Evolutionary conservation across 2,329 filamentous ascomycete species (phyloP).

Genomic region (Dichotomopilus funicola): DNA sequence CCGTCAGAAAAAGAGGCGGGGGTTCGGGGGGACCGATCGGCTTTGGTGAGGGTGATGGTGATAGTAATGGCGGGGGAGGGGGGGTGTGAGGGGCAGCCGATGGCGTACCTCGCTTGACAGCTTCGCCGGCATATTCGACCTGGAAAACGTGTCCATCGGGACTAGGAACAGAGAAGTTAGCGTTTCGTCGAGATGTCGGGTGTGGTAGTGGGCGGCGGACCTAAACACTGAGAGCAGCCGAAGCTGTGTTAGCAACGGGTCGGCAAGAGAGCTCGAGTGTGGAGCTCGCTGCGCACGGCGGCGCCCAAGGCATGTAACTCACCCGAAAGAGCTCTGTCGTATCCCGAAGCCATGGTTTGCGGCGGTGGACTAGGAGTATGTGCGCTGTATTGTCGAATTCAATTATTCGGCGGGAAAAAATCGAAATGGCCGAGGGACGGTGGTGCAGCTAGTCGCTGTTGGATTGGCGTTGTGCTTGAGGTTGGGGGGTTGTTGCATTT

Average conservation of each 20-base stretch:
- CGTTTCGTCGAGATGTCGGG: neutral
- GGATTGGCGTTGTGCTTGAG: neutral
- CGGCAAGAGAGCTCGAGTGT: conserved; percentile 4
- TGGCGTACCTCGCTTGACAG: conserved; percentile 87
- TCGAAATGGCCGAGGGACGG: neutral
- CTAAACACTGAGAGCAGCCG: conserved; percentile 64
- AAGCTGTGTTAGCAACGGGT: conserved; percentile 36
- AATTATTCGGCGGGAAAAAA: neutral
- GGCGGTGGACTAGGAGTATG: neutral
- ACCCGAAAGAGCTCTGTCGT: conserved; percentile 99
- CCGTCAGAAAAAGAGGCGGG: too few relatives aligned
- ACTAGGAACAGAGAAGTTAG: conserved; percentile 53
- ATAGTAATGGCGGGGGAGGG: neutral
- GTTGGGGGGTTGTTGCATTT: neutral
- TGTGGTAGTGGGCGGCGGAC: conserved; percentile 39
- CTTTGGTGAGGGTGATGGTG: too few relatives aligned
- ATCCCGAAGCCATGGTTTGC: conserved; percentile 73
- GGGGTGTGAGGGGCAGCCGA: conserved; percentile 9
- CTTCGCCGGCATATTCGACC: conserved; percentile 98
- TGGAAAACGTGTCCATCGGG: conserved; percentile 99
- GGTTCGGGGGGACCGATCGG: too few relatives aligned
- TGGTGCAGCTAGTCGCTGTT: too few relatives aligned
- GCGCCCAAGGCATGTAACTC: conserved; percentile 34
- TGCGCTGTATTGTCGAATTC: neutral
- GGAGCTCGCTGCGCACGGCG: conserved; percentile 3